Conservation (phyloP, 2,329 filamentous ascomycete species). For the Penicillium sclerotiorum region DNA sequence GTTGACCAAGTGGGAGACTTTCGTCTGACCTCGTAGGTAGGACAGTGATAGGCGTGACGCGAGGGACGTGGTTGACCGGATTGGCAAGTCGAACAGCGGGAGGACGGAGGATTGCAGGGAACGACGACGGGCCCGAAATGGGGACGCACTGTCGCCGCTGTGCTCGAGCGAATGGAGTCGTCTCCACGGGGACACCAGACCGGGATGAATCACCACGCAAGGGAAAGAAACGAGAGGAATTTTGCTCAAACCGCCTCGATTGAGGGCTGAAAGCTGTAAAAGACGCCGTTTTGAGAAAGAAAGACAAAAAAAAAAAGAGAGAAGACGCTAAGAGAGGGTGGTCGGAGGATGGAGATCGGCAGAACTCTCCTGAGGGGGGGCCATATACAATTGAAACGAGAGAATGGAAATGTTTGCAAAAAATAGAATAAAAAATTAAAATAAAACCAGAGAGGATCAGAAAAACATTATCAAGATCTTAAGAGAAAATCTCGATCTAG, state of each 20-base stretch:
- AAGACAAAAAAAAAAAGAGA: background rate
- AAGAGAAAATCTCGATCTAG: background rate
- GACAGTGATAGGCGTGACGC: slow-evolving; percentile 52
- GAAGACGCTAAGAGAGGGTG: background rate
- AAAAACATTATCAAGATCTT: background rate
- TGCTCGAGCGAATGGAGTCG: slow-evolving; percentile 21
- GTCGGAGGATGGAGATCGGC: background rate
- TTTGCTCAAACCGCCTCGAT: slow-evolving; percentile 17
- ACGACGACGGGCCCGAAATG: slow-evolving; percentile 24
- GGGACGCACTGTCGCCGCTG: slow-evolving; percentile 29
- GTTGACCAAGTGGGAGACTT: slow-evolving; percentile 38
- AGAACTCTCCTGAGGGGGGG: background rate
- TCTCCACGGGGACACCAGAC: slow-evolving; percentile 19
- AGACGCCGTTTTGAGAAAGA: slow-evolving; percentile 29
- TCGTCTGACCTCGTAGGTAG: slow-evolving; percentile 39
- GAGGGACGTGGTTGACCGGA: slow-evolving; percentile 63
- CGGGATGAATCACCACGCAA: slow-evolving; percentile 8
- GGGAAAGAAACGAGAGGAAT: slow-evolving; percentile 9
- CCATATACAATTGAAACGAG: no score
- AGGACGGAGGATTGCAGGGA: slow-evolving; percentile 33
- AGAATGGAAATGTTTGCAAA: background rate
- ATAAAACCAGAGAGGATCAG: background rate
- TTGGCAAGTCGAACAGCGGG: slow-evolving; percentile 61
- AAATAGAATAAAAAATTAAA: background rate
- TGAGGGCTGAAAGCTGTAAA: slow-evolving; percentile 16